These are phyloP conservation scores for Aspergillus unguis DNA, from an alignment of 2,329 filamentous ascomycete genomes.

Conservation along the genomic window DNA sequence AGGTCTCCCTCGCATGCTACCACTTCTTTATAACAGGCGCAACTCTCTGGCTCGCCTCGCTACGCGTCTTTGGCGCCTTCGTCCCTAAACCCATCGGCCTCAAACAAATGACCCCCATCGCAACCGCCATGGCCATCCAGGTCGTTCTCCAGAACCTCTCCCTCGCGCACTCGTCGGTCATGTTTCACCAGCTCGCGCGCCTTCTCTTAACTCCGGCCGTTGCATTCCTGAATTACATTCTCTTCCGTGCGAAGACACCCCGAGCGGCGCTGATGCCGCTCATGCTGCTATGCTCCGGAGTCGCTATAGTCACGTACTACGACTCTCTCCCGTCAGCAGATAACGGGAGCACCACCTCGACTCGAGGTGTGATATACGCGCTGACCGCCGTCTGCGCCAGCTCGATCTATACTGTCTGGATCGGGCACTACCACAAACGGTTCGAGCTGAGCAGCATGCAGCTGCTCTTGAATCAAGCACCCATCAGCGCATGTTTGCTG, in stretches of 20 bases:
- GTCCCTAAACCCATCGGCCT: constrained; percentile 16
- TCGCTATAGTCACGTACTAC: constrained; percentile 22
- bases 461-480: constrained; percentile 22
- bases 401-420: constrained; percentile 21
- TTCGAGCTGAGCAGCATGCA: constrained; percentile 23
- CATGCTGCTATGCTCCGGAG: constrained; percentile 17
- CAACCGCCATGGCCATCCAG: constrained; percentile 22
- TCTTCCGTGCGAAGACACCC: constrained; percentile 19
- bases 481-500: constrained; percentile 18
- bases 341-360: constrained; percentile 15
- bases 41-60: constrained; percentile 20
- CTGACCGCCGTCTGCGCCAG: constrained; percentile 20
- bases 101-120: constrained; percentile 18
- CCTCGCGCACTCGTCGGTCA: constrained; percentile 21
- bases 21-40: constrained; percentile 22
- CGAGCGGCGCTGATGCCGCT: constrained; percentile 16
- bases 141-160: constrained; percentile 23
- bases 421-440: constrained; percentile 19
- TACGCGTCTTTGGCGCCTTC: constrained; percentile 18
- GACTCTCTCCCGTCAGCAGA: constrained; percentile 15
- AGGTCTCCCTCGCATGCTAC: constrained; percentile 23
- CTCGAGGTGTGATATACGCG: constrained; percentile 18
- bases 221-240: constrained; percentile 19
- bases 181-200: constrained; percentile 23
- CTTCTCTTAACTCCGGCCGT: constrained; percentile 20